phyloP scores from a whole-genome alignment of 192 early-diverging fungal species.

The Gaertneriomyces semiglobifer region DNA sequence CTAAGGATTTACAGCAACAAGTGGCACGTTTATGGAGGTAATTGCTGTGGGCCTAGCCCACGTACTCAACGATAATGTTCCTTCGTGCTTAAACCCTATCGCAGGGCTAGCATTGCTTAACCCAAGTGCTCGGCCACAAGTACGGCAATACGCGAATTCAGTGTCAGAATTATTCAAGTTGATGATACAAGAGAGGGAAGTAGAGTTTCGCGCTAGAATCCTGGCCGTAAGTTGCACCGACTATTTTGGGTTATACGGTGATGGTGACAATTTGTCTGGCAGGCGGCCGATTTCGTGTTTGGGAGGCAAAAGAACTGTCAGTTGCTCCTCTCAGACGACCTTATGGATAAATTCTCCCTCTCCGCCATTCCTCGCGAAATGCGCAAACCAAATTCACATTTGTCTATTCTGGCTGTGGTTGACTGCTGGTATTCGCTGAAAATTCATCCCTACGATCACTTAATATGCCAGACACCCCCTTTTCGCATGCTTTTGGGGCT shows the following conservation, averaged over 20 bases:
- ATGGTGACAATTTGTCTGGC: conserved; percentile 11
- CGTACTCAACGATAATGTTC: not conserved
- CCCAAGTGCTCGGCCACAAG: conserved; percentile 78
- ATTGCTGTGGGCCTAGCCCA: not conserved
- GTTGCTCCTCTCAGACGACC: conserved; percentile 73
- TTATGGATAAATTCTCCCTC: conserved; percentile 85
- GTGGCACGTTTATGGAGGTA: conserved; percentile 96
- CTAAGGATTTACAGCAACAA: conserved; percentile 91
- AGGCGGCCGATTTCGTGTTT: conserved; percentile 86
- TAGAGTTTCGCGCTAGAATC: conserved; percentile 73
- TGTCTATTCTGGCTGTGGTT: conserved; percentile 89
- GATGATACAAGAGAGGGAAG: conserved; percentile 84
- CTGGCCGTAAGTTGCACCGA: conserved; percentile 27
- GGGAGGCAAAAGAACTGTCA: conserved; percentile 56
- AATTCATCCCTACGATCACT: conserved; percentile 88
- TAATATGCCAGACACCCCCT: conserved; percentile 94
- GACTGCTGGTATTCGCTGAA: conserved; percentile 87
- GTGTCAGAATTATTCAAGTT: conserved; percentile 89
- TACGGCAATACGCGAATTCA: conserved; percentile 83
- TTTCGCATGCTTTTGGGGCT: conserved; percentile 94
- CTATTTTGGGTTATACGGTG: not conserved
- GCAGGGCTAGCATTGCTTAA: conserved; percentile 88
- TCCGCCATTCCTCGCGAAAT: conserved; percentile 53
- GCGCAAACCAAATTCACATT: conserved; percentile 76
- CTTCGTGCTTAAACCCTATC: conserved; percentile 12